A percentile compares a stretch with the other conserved stretches of the same genome.
Conservation (phyloP, 441 rosid species). For the Gossypium schwendimanii region DNA sequence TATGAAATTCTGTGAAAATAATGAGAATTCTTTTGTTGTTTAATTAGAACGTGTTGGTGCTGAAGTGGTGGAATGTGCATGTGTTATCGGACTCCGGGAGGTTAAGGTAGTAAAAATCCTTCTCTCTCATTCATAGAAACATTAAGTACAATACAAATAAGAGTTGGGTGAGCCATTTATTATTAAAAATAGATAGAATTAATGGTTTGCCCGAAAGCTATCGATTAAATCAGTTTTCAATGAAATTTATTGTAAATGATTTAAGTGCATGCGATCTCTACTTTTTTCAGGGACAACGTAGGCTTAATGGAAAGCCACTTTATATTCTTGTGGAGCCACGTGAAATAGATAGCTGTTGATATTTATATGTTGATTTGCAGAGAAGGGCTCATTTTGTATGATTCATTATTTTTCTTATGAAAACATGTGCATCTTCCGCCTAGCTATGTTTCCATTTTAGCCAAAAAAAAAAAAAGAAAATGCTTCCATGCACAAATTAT, state of each 20-base stretch:
- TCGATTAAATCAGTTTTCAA: no score
- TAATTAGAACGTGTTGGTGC: slow-evolving; percentile 67
- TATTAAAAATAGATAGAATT: no score
- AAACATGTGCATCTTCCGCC: background rate
- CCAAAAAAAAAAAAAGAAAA: no score
- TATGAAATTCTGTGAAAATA: background rate
- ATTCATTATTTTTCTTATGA: slow-evolving; percentile 11
- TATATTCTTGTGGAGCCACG: slow-evolving; percentile 92
- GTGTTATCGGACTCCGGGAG: slow-evolving; percentile 88
- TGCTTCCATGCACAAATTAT: no score
- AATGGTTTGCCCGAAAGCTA: no score
- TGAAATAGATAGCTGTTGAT: slow-evolving; percentile 34
- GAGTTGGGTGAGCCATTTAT: no score
- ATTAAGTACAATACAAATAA: no score
- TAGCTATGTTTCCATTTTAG: slow-evolving; percentile 3
- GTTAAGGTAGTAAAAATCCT: slow-evolving; percentile 58
- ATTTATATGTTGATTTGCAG: slow-evolving; percentile 21
- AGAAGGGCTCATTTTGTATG: slow-evolving; percentile 5
- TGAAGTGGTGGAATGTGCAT: slow-evolving; percentile 84
- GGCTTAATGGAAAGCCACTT: slow-evolving; percentile 86
- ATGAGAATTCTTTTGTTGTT: background rate
- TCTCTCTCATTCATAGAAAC: background rate
- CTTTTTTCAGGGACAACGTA: slow-evolving; percentile 51
- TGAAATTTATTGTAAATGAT: no score
- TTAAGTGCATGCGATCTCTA: background rate